phyloP scores from a whole-genome alignment of 805 yeast genomes.

The Scheffersomyces lignosus region DNA sequence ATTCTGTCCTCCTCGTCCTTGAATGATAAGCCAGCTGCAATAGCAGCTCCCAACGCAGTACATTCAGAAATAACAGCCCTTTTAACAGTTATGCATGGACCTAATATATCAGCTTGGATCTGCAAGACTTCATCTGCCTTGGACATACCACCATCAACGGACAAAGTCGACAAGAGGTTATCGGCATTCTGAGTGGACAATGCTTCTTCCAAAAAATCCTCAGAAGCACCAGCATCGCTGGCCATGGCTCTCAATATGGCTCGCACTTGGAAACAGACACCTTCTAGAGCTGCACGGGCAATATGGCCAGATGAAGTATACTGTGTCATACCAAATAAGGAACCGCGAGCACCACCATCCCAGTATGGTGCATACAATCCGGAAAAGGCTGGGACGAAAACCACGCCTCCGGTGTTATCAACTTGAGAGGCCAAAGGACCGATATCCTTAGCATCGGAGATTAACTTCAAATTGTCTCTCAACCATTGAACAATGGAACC shows the following conservation, averaged over 20 bases:
- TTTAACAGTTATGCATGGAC: constrained; percentile 79
- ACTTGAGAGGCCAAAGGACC: constrained; percentile 89
- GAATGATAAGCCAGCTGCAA: constrained; percentile 82
- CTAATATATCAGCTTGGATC: constrained; percentile 89
- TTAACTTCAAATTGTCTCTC: constrained; percentile 82
- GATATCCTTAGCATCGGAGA: constrained; percentile 79
- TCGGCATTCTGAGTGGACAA: constrained; percentile 43
- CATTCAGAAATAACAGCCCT: constrained; percentile 85
- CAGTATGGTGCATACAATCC: constrained; percentile 96
- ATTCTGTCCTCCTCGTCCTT: constrained; percentile 51
- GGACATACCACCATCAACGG: constrained; percentile 96
- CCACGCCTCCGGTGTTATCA: constrained; percentile 82
- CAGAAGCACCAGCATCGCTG: constrained; percentile 69
- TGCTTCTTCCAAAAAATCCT: constrained; percentile 57
- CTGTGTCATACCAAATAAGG: constrained; percentile 90
- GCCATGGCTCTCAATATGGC: constrained; percentile 91
- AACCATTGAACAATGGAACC: constrained; percentile 95
- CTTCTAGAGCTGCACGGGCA: constrained; percentile 93
- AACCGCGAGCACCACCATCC: constrained; percentile 90
- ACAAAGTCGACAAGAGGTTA: constrained; percentile 51
- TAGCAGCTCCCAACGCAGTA: constrained; percentile 94
- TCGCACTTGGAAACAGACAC: constrained; percentile 90
- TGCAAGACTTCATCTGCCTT: constrained; percentile 89
- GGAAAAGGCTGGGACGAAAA: constrained; percentile 91
- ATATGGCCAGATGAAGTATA: constrained; percentile 89